Evolutionary conservation across 768 basidiomycete genomes (phyloP).

Genomic region (Leucocoprinus birnbaumii): DNA sequence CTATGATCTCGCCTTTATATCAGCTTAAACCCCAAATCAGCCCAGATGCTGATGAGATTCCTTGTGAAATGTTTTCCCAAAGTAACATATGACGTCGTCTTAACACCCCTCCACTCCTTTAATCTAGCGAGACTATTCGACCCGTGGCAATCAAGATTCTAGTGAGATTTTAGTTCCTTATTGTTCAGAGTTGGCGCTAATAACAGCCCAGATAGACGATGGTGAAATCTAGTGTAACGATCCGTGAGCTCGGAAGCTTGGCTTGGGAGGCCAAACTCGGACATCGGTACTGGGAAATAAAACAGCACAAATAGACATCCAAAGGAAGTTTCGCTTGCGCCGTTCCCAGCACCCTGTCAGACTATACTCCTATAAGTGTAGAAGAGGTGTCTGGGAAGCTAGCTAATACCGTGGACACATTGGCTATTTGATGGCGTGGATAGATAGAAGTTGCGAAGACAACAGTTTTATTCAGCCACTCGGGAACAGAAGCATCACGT

Average conservation of each 20-base stretch:
- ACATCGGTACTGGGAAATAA: neutral
- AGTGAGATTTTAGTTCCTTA: no score
- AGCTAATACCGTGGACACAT: neutral
- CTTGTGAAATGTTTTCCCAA: neutral
- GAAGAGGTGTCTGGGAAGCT: neutral
- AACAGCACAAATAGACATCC: neutral
- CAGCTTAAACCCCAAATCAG: conserved; percentile 1
- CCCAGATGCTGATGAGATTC: neutral
- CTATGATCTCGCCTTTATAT: neutral
- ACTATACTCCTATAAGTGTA: no score
- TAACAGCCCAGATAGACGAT: no score
- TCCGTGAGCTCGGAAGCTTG: no score
- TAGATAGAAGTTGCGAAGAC: conserved; percentile 4
- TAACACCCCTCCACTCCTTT: no score
- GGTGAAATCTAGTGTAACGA: no score
- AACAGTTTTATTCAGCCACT: neutral
- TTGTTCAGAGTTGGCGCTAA: no score
- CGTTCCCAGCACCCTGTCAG: no score
- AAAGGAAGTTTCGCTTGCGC: no score
- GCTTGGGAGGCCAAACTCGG: neutral
- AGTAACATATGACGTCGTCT: neutral
- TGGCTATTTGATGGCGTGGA: neutral
- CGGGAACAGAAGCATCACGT: neutral
- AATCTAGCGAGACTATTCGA: no score
- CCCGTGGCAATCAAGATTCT: no score